phyloP scores from a whole-genome alignment of 495 filamentous ascomycete species.

The Echria macrotheca region DNA sequence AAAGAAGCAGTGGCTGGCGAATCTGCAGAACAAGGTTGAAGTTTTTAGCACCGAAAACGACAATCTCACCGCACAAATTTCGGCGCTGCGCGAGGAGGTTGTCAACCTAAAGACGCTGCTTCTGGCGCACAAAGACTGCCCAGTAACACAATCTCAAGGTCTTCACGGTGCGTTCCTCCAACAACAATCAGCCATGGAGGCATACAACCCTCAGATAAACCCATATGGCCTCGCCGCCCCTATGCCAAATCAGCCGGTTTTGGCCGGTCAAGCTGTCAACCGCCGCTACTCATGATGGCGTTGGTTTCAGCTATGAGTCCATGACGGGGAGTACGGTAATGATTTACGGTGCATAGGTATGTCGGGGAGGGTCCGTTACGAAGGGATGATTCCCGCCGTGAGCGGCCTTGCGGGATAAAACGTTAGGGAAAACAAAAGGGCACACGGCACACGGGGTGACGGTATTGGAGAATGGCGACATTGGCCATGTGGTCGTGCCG shows the following conservation, averaged over 20 bases:
- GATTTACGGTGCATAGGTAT: too few relatives aligned
- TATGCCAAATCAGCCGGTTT: slow-evolving; percentile 50
- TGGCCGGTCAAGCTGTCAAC: slow-evolving; percentile 49
- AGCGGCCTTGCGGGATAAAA: too few relatives aligned
- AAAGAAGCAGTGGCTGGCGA: slow-evolving; percentile 98
- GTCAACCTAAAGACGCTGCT: slow-evolving; percentile 92
- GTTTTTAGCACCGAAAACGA: slow-evolving; percentile 89
- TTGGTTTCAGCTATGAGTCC: too few relatives aligned
- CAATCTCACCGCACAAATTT: slow-evolving; percentile 73
- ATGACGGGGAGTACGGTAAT: too few relatives aligned
- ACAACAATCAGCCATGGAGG: slow-evolving; percentile 42
- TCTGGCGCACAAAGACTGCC: slow-evolving; percentile 94
- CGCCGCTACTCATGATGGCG: slow-evolving; percentile 51
- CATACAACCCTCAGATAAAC: slow-evolving; percentile 57
- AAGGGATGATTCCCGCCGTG: background rate
- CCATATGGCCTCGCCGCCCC: slow-evolving; percentile 63
- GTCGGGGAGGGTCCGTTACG: too few relatives aligned
- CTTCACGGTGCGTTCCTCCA: slow-evolving; percentile 66
- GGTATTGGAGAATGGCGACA: too few relatives aligned
- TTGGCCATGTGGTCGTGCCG: too few relatives aligned
- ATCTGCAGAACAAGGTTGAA: slow-evolving; percentile 92
- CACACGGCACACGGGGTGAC: background rate
- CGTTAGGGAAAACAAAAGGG: too few relatives aligned
- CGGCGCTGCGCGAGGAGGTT: slow-evolving; percentile 82
- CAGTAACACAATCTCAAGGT: slow-evolving; percentile 83